These are phyloP conservation scores for Tillandsia leiboldiana DNA, from an alignment of 176 grass and related monocot genomes.

Conservation along the genomic window DNA sequence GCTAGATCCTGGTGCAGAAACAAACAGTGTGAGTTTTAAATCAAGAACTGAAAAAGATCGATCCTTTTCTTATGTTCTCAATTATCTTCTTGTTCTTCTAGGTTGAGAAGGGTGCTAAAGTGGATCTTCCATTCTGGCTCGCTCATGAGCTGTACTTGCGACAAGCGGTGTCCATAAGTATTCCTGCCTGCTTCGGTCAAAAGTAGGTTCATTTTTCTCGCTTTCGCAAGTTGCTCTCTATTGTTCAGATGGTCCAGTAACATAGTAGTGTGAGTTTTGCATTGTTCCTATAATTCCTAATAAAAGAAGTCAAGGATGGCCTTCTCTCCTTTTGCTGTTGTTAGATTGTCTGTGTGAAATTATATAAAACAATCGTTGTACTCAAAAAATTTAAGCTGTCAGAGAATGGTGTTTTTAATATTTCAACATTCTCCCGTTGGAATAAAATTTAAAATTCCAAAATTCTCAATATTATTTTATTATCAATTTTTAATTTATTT, in stretches of 20 bases:
- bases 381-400: no score
- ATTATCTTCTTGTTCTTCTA: conserved; percentile 20
- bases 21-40: conserved; percentile 43
- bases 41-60: not conserved
- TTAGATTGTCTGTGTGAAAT: no score
- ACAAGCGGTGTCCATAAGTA: conserved; percentile 56
- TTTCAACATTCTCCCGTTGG: no score
- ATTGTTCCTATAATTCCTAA: no score
- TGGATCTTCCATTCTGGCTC: conserved; percentile 89
- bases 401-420: no score
- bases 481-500: no score
- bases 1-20: conserved; percentile 74
- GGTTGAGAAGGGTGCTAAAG: conserved; percentile 83
- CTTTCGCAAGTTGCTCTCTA: not conserved
- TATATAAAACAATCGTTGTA: no score
- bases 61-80: not conserved
- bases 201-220: conserved; percentile 37
- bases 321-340: no score
- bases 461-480: no score
- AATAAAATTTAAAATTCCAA: no score
- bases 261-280: not conserved
- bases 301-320: no score
- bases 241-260: not conserved
- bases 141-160: conserved; percentile 55
- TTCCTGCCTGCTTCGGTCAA: conserved; percentile 66